Conservation (phyloP, 306 rosid species). For the Begonia fuchsioides region DNA sequence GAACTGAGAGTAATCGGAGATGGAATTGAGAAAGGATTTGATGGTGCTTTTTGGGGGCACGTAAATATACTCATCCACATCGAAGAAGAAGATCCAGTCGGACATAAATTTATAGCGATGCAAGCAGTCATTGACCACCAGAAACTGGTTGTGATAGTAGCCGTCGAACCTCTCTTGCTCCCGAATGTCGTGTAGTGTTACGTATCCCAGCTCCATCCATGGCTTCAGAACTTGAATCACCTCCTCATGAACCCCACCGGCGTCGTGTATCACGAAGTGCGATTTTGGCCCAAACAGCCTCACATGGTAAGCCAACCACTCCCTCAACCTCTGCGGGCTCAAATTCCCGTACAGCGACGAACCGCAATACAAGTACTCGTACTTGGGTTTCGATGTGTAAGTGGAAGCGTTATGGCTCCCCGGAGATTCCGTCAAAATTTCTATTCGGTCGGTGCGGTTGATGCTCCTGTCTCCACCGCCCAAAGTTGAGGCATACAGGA, state of each 20-base stretch:
- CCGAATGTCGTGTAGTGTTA: too few relatives aligned
- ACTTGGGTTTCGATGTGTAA: constrained; percentile 46
- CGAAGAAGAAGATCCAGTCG: too few relatives aligned
- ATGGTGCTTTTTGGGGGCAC: constrained; percentile 62
- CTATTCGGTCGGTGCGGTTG: constrained; percentile 53
- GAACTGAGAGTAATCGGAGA: constrained; percentile 57
- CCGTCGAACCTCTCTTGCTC: too few relatives aligned
- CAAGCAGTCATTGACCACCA: too few relatives aligned
- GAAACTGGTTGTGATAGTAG: too few relatives aligned
- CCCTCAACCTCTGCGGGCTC: constrained; percentile 71
- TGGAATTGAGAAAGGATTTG: constrained; percentile 55
- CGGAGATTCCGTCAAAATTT: constrained; percentile 31
- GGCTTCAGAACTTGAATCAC: too few relatives aligned
- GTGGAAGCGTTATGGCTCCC: constrained; percentile 20
- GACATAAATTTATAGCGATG: too few relatives aligned
- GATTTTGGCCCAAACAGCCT: constrained; percentile 66
- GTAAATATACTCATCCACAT: constrained; percentile 77
- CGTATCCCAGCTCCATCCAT: too few relatives aligned
- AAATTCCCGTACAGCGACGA: constrained; percentile 63
- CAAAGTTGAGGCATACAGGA: constrained; percentile 50
- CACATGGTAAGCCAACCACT: too few relatives aligned
- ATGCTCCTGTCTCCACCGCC: constrained; percentile 62
- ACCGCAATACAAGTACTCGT: too few relatives aligned
- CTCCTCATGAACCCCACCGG: constrained; percentile 79
- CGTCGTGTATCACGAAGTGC: constrained; percentile 80